Evolutionary conservation across 805 yeast species (phyloP), one percentile per base, ranked within the genome.

Genomic region (Lipomyces starkeyi): DNA sequence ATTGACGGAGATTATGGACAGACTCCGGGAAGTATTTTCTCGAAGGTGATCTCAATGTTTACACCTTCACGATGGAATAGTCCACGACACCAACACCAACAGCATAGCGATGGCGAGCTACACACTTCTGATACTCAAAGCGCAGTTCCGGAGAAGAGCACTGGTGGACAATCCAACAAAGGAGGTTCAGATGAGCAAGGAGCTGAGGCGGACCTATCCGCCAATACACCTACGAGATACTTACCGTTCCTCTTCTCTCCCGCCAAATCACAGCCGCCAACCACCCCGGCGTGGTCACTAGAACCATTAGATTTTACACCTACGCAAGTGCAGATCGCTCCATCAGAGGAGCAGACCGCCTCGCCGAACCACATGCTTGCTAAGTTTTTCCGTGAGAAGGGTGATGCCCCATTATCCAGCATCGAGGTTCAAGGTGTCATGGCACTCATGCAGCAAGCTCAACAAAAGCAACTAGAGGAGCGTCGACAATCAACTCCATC

Each of bases 361-460:
- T 79, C 83, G 17, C 87, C 89, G 4, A 89, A 88, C 78, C 86
- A 85, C 37, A 83, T 85, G 40, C 78, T 91, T 59, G 88, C 92
- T 13, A 85, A 83, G 35, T 91, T 91, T 75, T 91, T 91, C 77
- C 82, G 82, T n/a, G 81, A 80, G 57, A 91, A 90, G 76, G 97
- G 97, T n/a, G 85, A 87, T 65, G 79, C 79, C n/a, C 92, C 94
- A 3, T 80, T 91, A 69, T 82, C 88, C 14, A 91, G 88, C 29
- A 82, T 91, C 56, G 97, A 91, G 76, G 84, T 88, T 74, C 94
- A 89, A 77, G 96, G 96, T n/a, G 94, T 91, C 1, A 76, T 88
- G 72, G 85, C 93, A 1, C 76, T 90, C 25, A 80, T 84, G 69
- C 78, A 79, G 17, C 83, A 81, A 66, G 79, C 82, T 5, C 52